Evolutionary conservation across 495 filamentous ascomycete species (phyloP).

Genomic region (Aspergillus cristatus): DNA sequence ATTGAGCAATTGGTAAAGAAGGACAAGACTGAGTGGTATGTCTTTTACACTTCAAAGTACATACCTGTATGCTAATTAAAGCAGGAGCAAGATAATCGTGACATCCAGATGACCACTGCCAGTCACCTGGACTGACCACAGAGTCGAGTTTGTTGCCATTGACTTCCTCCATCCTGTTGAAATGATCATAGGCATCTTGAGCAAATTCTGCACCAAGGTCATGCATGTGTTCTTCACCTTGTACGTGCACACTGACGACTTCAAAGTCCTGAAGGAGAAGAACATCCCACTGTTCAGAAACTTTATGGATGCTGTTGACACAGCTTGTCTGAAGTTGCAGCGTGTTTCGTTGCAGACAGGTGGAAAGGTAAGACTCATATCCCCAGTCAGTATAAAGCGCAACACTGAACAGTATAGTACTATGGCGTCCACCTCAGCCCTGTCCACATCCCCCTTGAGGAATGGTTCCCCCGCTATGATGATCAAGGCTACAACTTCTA

Average conservation of each 20-base stretch:
- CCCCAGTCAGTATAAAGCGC: background rate
- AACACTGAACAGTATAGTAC: constrained; percentile 1
- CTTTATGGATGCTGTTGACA: constrained; percentile 9
- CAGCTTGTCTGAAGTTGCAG: constrained; percentile 1
- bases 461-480: constrained; percentile 1
- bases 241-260: constrained; percentile 17
- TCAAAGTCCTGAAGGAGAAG: background rate
- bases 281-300: constrained; percentile 16
- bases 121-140: constrained; percentile 7
- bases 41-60: no score
- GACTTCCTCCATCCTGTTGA: constrained; percentile 5
- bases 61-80: background rate
- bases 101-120: constrained; percentile 14
- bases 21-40: background rate
- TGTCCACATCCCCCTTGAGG: background rate
- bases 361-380: constrained; percentile 3
- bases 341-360: constrained; percentile 4
- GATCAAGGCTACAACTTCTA: constrained; percentile 4
- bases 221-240: constrained; percentile 21
- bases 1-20: constrained; percentile 1
- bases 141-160: constrained; percentile 17
- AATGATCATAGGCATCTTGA: constrained; percentile 3
- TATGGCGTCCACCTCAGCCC: background rate
- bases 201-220: constrained; percentile 7
- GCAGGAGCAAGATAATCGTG: constrained; percentile 13